Evolutionary conservation across 2,329 filamentous ascomycete genomes (phyloP), one percentile per base, ranked within the genome.

Genomic region (Plectosphaerella plurivora): DNA sequence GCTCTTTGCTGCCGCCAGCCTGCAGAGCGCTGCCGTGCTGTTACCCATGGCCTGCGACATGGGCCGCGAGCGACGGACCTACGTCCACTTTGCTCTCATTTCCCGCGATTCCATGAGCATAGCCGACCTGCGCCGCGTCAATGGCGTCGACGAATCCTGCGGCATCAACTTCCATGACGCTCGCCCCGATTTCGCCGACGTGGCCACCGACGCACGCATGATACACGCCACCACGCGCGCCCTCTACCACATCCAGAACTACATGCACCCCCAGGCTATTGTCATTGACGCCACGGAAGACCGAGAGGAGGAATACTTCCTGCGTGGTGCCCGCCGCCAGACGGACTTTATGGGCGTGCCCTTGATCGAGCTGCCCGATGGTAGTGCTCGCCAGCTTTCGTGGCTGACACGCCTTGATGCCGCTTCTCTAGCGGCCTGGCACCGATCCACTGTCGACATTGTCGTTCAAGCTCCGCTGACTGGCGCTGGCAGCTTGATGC

Each of bases 11-110:
- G 85, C 88, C 4, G 86, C 89, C 0, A 91, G 79, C 55, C 70
- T 95, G 49, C 81, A 81, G 65, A 94, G 89, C 63, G 83, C 85
- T 15, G 80, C 89, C 0, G 79, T 81, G 33, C 67, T 97, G 50
- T 73, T 96, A 33, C 91, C 91, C 1, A 75, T 96, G 64, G 90
- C 92, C 6, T 97, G 94, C 68, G 82, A 89, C 61, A 97, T 97
- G 92, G 86, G 85, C 7, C 68, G 68, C 20, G 79, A 84, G 67
- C 77, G 81, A 52, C 76, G 80, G 53, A 96, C 84, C 62, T 79
- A 84, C 56, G 91, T 97, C 9, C 93, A 97, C 66, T 87, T 96
- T 64, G 87, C 83, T 0, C 70, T 97, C 4, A 79, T 95, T 71
- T 87, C 91, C 48, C 79, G 87, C 54, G 87, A 85, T 54, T 80